phyloP scores from a whole-genome alignment of 2,329 filamentous ascomycete species.

The Diplodia scrobiculata region DNA sequence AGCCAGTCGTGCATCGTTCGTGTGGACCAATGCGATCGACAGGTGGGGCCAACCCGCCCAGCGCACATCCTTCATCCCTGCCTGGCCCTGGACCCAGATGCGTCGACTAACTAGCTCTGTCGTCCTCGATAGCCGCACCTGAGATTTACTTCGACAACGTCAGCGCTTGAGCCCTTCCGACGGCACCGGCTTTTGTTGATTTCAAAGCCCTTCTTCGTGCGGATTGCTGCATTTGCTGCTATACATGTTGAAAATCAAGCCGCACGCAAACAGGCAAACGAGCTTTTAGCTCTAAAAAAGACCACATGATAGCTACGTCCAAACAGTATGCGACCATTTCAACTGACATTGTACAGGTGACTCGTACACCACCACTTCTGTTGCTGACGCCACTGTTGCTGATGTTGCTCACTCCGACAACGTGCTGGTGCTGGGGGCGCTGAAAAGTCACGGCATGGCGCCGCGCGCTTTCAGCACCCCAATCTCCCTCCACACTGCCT shows the following conservation, averaged over 20 bases:
- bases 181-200: neutral
- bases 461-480: conserved; percentile 18
- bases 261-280: too few relatives aligned
- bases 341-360: neutral
- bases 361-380: conserved; percentile 11
- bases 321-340: too few relatives aligned
- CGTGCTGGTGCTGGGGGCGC: neutral
- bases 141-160: conserved; percentile 1
- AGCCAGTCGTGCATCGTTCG: neutral
- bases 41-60: conserved; percentile 8
- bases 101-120: neutral
- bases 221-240: neutral
- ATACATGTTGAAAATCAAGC: neutral
- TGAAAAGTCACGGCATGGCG: conserved; percentile 4
- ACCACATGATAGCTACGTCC: too few relatives aligned
- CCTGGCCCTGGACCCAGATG: conserved; percentile 11
- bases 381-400: neutral
- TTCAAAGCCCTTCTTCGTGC: neutral
- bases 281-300: too few relatives aligned
- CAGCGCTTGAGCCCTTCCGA: neutral
- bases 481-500: conserved; percentile 9
- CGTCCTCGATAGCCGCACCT: conserved; percentile 2
- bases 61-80: neutral
- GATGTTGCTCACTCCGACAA: conserved; percentile 9
- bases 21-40: conserved; percentile 5